Evolutionary conservation across 2,329 filamentous ascomycete genomes (phyloP), one percentile per base, ranked within the genome.

Genomic region (Rhynchosporium secalis): DNA sequence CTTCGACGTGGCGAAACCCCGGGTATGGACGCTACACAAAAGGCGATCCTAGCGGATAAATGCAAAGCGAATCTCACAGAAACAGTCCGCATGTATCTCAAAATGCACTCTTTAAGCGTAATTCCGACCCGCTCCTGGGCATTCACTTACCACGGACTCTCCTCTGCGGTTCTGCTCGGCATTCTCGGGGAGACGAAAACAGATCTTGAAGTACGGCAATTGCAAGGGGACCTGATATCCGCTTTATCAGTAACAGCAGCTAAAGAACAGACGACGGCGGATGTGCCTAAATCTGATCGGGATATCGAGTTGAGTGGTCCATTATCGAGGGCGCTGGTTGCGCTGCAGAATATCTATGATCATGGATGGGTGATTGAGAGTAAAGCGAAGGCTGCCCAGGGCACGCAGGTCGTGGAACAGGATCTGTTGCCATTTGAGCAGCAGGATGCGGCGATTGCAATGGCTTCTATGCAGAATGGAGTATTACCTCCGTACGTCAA

Each of bases 51-150:
- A 0, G 82, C 83, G 1, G 80, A 83, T 33, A 80, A 81, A 62
- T 88, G 86, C 76, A 86, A 86, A 71, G 75, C 77, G 15, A 87
- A 87, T 69, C 76, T 88, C 31, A 83, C 83, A 5, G 85, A 88
- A 71, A 88, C 85, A 12, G 85, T 88, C 10, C 81, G 84, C 46
- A 88, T 88, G 85, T 88, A 88, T 70, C 76, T 88, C 28, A 83
- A 85, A 15, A 88, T 88, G 86, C 85, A 88, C 72, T 85, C 87
- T 65, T 76, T 88, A 36, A 87, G 85, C 1, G 83, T 86, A 8
- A 87, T 88, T 52, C 86, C 86, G 0, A 88, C 86, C 0, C 78
- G 86, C 31, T 87, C 84, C 61, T 88, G 86, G 86, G 85, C 86
- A 0, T 88, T 88, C 64, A 88, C 86, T 0, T 88, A 88, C 62